Conservation (phyloP, 2,329 filamentous ascomycete species). For the Penicillium rolfsii region DNA sequence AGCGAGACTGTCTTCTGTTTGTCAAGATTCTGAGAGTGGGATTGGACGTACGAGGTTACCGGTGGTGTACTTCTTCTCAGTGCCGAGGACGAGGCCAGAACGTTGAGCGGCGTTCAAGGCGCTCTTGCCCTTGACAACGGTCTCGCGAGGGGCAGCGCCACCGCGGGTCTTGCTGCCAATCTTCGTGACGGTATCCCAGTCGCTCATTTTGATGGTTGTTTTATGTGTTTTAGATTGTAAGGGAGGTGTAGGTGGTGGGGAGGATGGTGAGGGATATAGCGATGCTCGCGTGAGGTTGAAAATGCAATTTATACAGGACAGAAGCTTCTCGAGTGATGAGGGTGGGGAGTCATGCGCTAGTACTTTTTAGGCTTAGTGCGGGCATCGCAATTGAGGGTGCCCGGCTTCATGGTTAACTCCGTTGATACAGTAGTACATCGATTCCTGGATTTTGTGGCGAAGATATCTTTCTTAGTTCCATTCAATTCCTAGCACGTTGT, state of each 20-base stretch:
- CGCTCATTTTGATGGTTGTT: conserved; percentile 59
- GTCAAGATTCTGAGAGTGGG: not conserved
- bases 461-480: not conserved
- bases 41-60: conserved; percentile 70
- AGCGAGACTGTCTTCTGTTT: not conserved
- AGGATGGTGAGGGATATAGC: conserved; percentile 23
- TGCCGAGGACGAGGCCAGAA: conserved; percentile 72
- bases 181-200: conserved; percentile 89
- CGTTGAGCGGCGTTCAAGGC: conserved; percentile 89
- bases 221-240: not conserved
- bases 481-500: not conserved
- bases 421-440: not conserved
- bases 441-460: not conserved
- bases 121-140: conserved; percentile 80
- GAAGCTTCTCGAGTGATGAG: conserved; percentile 42
- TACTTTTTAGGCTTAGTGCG: conserved; percentile 25
- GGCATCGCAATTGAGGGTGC: not conserved
- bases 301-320: conserved; percentile 44
- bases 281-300: conserved; percentile 38
- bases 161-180: conserved; percentile 84
- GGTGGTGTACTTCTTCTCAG: conserved; percentile 87
- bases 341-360: conserved; percentile 33
- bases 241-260: conserved; percentile 9
- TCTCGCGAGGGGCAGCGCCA: conserved; percentile 71
- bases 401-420: conserved; percentile 1